phyloP scores from a whole-genome alignment of 805 yeast genomes.

The Saccharomycopsis sp. region DNA sequence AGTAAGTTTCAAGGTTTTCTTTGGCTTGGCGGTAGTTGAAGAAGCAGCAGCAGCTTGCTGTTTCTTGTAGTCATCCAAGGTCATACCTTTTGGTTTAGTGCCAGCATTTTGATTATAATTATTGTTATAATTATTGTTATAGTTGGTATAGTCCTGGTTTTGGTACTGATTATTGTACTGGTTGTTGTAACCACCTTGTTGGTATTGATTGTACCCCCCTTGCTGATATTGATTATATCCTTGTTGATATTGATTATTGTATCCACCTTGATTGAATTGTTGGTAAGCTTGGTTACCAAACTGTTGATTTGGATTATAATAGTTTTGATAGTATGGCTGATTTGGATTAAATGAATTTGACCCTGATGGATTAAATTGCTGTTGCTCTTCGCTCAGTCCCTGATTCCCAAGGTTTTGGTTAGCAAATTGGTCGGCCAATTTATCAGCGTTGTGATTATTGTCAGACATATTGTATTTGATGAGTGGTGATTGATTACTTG shows the following conservation, averaged over 20 bases:
- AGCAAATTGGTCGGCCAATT: slow-evolving; percentile 20
- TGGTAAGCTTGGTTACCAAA: slow-evolving; percentile 25
- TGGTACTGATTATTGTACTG: not conserved
- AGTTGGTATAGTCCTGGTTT: not conserved
- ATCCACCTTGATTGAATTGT: slow-evolving; percentile 24
- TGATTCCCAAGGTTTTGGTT: slow-evolving; percentile 12
- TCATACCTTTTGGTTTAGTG: slow-evolving; percentile 42
- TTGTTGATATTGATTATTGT: slow-evolving; percentile 21
- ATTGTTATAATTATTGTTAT: slow-evolving; percentile 23
- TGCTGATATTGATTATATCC: slow-evolving; percentile 2
- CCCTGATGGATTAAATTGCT: slow-evolving; percentile 10
- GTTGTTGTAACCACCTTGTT: slow-evolving; percentile 7
- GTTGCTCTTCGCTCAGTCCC: slow-evolving; percentile 1
- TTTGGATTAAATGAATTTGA: slow-evolving; percentile 14
- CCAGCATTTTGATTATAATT: slow-evolving; percentile 20
- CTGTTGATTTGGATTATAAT: slow-evolving; percentile 6
- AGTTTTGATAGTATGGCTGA: slow-evolving; percentile 3
- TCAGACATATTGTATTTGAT: slow-evolving; percentile 10
- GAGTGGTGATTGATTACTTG: no score
- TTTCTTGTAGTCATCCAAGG: slow-evolving; percentile 76
- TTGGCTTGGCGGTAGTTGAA: slow-evolving; percentile 43
- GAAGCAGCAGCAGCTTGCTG: slow-evolving; percentile 40
- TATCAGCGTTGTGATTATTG: slow-evolving; percentile 14
- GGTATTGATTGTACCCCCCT: slow-evolving; percentile 2
- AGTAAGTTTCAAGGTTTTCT: slow-evolving; percentile 61